Evolutionary conservation across 495 filamentous ascomycete species (phyloP).

Genomic region (Trichoderma asperelloides): DNA sequence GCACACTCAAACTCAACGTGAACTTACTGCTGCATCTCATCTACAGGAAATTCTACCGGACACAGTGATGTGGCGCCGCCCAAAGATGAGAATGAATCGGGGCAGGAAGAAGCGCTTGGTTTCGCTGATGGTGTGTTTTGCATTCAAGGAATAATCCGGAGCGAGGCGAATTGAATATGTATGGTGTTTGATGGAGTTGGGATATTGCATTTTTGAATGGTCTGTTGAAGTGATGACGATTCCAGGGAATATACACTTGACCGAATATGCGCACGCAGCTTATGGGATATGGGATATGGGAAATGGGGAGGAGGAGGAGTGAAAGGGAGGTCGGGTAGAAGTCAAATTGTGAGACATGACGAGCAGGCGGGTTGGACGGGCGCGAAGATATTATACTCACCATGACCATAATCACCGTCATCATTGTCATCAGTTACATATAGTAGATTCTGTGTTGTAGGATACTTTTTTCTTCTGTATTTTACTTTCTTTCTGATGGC

Average conservation of each 20-base stretch:
- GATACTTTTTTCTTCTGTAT: not conserved
- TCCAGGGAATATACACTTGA: not conserved
- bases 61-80: conserved; percentile 42
- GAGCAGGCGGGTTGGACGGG: not conserved
- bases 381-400: not conserved
- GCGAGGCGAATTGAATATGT: conserved; percentile 1
- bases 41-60: conserved; percentile 95
- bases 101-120: not conserved
- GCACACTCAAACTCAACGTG: conserved; percentile 79
- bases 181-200: conserved; percentile 4
- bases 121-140: not conserved
- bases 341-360: not conserved
- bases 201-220: not conserved
- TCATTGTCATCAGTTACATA: conserved; percentile 3
- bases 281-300: not conserved
- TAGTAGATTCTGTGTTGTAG: not conserved
- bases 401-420: not conserved
- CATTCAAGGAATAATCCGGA: not conserved
- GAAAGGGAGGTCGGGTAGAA: not conserved
- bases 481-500: not conserved
- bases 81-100: not conserved
- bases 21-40: conserved; percentile 91
- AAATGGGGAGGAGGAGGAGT: not conserved
- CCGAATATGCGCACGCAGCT: not conserved
- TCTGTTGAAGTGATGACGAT: not conserved